Evolutionary conservation across 2,329 filamentous ascomycete genomes (phyloP).

Genomic region (Ascochyta pisi): DNA sequence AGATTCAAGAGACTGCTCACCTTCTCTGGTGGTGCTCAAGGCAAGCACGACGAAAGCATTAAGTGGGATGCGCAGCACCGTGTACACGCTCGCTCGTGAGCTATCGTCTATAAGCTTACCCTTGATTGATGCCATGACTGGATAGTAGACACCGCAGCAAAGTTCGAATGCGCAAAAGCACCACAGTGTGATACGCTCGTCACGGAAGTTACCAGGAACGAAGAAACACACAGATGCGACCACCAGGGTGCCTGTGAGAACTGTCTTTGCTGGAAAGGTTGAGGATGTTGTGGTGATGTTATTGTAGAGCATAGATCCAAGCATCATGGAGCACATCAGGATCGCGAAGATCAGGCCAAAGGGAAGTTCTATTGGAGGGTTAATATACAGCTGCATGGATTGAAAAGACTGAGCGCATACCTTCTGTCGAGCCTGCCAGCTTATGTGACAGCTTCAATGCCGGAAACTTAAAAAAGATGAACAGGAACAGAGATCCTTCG

Average conservation of each 20-base stretch:
- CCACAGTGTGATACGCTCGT: constrained; percentile 60
- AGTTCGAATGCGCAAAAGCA: constrained; percentile 64
- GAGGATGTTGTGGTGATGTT: constrained; percentile 36
- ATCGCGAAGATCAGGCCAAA: constrained; percentile 64
- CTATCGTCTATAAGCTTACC: constrained; percentile 62
- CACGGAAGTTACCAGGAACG: constrained; percentile 49
- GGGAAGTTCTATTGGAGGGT: constrained; percentile 37
- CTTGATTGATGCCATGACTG: constrained; percentile 63
- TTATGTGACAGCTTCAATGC: constrained; percentile 54
- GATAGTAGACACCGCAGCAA: constrained; percentile 66
- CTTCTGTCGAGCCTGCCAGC: constrained; percentile 34
- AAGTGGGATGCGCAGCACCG: constrained; percentile 64
- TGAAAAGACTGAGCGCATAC: constrained; percentile 18
- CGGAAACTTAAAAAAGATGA: constrained; percentile 68
- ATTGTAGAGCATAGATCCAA: constrained; percentile 64
- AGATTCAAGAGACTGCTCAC: constrained; percentile 18
- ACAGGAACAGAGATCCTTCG: constrained; percentile 68
- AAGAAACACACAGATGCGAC: constrained; percentile 42
- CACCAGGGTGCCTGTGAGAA: constrained; percentile 35
- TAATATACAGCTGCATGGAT: neutral
- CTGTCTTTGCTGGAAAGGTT: constrained; percentile 34
- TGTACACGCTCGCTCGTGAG: constrained; percentile 62
- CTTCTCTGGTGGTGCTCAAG: constrained; percentile 43
- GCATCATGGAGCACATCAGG: constrained; percentile 67
- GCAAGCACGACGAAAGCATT: constrained; percentile 53